A percentile compares a stretch with the other conserved stretches of the same genome.
Conservation (phyloP, 192 early-diverging fungal species). For the Coemansia sp. region DNA sequence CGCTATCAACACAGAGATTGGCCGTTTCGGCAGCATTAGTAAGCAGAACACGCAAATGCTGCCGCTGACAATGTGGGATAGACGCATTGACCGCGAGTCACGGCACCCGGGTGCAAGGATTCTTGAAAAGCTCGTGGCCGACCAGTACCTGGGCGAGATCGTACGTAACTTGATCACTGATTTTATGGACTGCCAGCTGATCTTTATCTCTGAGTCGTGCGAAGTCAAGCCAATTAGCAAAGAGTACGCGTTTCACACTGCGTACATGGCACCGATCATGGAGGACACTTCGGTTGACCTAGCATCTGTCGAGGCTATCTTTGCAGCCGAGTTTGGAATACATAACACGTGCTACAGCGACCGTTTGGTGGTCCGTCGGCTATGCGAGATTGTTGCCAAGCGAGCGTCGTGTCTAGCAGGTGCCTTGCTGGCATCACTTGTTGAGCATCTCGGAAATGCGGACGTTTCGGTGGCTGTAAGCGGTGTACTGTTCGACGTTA, state of each 20-base stretch:
- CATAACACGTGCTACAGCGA: constrained; percentile 58
- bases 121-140: constrained; percentile 95
- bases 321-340: constrained; percentile 69
- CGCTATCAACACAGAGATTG: constrained; percentile 86
- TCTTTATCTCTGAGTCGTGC: constrained; percentile 64
- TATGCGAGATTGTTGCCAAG: constrained; percentile 81
- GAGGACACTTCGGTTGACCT: constrained; percentile 66
- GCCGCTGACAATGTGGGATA: constrained; percentile 77
- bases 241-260: constrained; percentile 71
- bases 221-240: constrained; percentile 56
- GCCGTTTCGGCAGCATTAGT: constrained; percentile 82
- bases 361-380: constrained; percentile 69
- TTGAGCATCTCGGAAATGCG: constrained; percentile 7
- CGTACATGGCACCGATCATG: constrained; percentile 73
- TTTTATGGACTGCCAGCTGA: constrained; percentile 73
- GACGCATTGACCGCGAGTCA: constrained; percentile 76
- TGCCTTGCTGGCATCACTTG: constrained; percentile 57
- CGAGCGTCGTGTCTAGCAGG: constrained; percentile 78
- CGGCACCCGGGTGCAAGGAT: constrained; percentile 75
- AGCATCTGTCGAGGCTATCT: constrained; percentile 63
- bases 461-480: constrained; percentile 19
- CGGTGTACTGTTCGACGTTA: constrained; percentile 32
- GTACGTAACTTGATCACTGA: constrained; percentile 76
- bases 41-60: constrained; percentile 71
- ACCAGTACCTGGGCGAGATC: constrained; percentile 94